Evolutionary conservation across 192 early-diverging fungal species (phyloP), one percentile per base, ranked within the genome.

Genomic region (Coemansia reversa): DNA sequence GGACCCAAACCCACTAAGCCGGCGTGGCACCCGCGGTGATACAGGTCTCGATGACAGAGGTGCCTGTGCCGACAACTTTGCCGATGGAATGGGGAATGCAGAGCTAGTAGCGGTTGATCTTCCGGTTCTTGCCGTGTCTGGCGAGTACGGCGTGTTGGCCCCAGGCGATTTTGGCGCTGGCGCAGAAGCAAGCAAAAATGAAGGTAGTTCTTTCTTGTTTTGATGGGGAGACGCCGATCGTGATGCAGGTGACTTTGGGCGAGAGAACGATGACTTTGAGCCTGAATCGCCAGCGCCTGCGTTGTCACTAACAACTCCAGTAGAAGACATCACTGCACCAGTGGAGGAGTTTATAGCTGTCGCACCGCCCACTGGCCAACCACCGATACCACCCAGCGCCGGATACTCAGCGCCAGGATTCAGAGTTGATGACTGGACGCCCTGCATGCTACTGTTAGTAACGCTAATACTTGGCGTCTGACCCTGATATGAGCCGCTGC

Each of bases 1-100:
- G 25, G 78, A 81, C 11, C 78, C 78, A 67, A 81, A 81, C 1
- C 78, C 69, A 60, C 78, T 81, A 23, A 81, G 62, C 6, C 78
- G 68, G 24, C 75, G 75, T 22, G 75, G 48, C 6, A 67, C 25
- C n/a, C 69, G 78, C 35, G 72, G 78, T 12, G 78, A 75, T 4
- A 63, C 60, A 0, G 77, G 68, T 7, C 28, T 68, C 30, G 72
- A 39, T 8, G 77, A 58, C 24, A 66, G 19, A 8, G 72, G 78
- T 25, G 53, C 11, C 45, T 62, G 62, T 1, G 54, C 50, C 16
- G 67, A 29, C 27, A 58, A n/a, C 45, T 47, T 35, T 3, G 28
- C 58, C 27, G 74, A 60, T 8, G 63, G n/a, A 19, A 69, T 25
- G 7, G 58, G 58, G 55, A 53, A 75, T 8, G 62, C 49, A 14